Conservation (phyloP, 1,284 basidiomycete species). For the Violaceomyces palustris region DNA sequence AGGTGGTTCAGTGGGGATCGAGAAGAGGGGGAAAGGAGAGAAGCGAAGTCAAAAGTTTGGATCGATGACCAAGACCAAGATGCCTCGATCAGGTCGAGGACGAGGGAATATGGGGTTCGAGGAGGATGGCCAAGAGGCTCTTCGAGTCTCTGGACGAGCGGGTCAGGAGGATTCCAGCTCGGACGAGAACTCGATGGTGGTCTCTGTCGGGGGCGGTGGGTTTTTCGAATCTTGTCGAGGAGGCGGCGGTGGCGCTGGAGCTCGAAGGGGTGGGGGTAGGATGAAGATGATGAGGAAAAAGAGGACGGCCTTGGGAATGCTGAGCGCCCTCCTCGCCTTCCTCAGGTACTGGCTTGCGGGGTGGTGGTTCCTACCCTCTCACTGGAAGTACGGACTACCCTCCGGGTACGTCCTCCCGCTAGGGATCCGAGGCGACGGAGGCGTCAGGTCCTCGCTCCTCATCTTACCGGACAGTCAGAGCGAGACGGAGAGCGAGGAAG, state of each 20-base stretch:
- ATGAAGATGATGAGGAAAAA: not conserved
- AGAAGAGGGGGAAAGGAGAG: no score
- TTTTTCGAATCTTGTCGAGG: no score
- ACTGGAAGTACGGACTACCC: constrained; percentile 28
- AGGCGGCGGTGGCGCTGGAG: not conserved
- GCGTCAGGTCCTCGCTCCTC: constrained; percentile 36
- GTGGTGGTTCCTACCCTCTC: constrained; percentile 28
- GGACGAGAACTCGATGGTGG: no score
- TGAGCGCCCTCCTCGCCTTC: constrained; percentile 25
- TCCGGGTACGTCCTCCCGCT: constrained; percentile 35
- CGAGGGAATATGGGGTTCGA: no score
- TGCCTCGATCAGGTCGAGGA: no score
- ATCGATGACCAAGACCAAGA: no score
- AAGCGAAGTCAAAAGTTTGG: no score
- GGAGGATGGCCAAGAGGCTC: no score
- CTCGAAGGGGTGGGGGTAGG: not conserved
- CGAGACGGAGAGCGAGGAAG: constrained; percentile 17
- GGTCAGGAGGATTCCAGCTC: no score
- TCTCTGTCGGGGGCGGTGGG: no score
- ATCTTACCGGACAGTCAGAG: constrained; percentile 30
- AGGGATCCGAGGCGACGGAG: constrained; percentile 39
- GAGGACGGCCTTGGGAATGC: constrained; percentile 6
- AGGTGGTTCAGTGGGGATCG: not conserved
- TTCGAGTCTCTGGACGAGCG: no score
- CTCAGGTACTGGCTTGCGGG: constrained; percentile 32